Conservation (phyloP, 176 grass and related monocot species). For the Otatea glauca region DNA sequence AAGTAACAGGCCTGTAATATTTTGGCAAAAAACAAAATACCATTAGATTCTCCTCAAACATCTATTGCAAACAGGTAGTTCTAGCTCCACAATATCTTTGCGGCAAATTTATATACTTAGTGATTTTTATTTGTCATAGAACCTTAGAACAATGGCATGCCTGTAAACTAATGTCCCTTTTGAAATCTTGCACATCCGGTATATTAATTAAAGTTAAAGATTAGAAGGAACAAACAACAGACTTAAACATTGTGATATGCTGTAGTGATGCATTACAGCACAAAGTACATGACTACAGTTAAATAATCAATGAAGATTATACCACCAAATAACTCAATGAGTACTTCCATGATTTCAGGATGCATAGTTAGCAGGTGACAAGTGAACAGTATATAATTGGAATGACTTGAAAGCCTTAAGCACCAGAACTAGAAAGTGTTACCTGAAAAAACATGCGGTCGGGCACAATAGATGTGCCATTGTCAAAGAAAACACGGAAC, state of each 20-base stretch:
- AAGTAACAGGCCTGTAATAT: constrained; percentile 69
- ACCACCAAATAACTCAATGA: not conserved
- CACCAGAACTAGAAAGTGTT: constrained; percentile 18
- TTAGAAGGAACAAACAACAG: constrained; percentile 1
- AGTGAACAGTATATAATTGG: not conserved
- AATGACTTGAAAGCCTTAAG: not conserved
- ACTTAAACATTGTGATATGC: not conserved
- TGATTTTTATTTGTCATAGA: constrained; percentile 11
- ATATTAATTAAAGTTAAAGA: not conserved
- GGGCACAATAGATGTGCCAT: constrained; percentile 34
- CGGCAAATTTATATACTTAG: not conserved
- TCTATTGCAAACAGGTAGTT: not conserved
- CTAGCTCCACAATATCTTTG: not conserved
- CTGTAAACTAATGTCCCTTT: not conserved
- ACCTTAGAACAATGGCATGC: not conserved
- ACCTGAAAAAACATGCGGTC: constrained; percentile 59
- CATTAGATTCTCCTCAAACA: constrained; percentile 30
- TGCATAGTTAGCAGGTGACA: not conserved
- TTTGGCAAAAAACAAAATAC: constrained; percentile 23
- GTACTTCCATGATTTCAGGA: constrained; percentile 4
- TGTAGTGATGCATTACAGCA: not conserved
- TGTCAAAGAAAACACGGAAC: constrained; percentile 62
- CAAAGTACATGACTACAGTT: not conserved
- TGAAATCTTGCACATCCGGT: not conserved
- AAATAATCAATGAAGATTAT: constrained; percentile 22